Evolutionary conservation across 306 rosid genomes (phyloP), one percentile per base, ranked within the genome.

Genomic region (Rosa rugosa): DNA sequence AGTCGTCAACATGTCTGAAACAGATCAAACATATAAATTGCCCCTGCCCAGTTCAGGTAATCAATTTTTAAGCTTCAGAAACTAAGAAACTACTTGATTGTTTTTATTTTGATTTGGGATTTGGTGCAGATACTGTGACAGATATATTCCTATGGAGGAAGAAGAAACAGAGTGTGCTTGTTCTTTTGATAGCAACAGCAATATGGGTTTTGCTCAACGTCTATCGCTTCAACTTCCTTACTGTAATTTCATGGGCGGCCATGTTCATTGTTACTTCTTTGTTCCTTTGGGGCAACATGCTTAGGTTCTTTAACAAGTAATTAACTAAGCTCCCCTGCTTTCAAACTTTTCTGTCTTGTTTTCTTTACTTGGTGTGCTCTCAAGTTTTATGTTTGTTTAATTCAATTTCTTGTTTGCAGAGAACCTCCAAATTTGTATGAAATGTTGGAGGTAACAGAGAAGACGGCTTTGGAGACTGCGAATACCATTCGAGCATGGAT

Each of bases 141-240:
- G 94, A 91, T 51, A 72, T 84, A 23, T 20, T 84, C 8, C 69
- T 87, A 12, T 91, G 94, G 98, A 89, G 72, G 82, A 88, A 87
- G 75, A 88, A 80, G 80, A 85, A 74, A 77, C 73, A 71, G 25
- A 84, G 84, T 60, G 16, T 80, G 1, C 41, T 66, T 13, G 36
- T 88, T 79, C 77, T 91, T 4, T 51, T 75, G 18, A 73, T 45
- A 2, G 82, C 91, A 75, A 89, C 94, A n/a, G 80, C 82, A 77
- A 69, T 75, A 22, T 93, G 94, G 97, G 80, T 84, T 18, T 75
- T 86, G 70, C 81, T 91, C 75, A 59, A 89, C 84, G 85, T 85
- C 22, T 89, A 80, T 70, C 80, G 70, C 17, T 91, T 87, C 89
- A 86, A 84, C 75, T 85, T 86, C 78, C 64, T 88, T 72, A 85